Evolutionary conservation across 2,329 filamentous ascomycete genomes (phyloP), one percentile per base, ranked within the genome.

Genomic region (Pseudocercospora pini-densiflorae): DNA sequence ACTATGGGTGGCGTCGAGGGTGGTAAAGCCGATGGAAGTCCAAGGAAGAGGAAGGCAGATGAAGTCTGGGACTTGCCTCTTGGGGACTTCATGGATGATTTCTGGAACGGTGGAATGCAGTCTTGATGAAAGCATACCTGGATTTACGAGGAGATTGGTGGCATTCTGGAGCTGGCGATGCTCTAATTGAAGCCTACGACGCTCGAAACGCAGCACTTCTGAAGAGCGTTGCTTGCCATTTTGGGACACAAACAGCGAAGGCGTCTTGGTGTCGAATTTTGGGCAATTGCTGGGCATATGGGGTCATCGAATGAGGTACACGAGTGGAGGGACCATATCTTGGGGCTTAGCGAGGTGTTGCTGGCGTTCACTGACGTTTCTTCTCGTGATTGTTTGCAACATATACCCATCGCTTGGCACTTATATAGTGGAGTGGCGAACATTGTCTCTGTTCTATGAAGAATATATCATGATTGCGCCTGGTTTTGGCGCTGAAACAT

Each of bases 31-130:
- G 49, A 29, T 27, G 58, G 23, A 29, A 62, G 62, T 24, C 59
- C 64, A 59, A 68, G 59, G 60, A 72, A 70, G 63, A 70, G 70
- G 57, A 70, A 70, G 61, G 68, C 68, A 8, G 63, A 67, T 40
- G 68, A 70, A 19, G 54, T 54, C 16, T 66, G 67, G 67, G 63
- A 61, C 21, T 23, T 59, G 16, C 69, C 69, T 9, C 61, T 71
- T 5, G 45, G 45, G 21, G 69, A 71, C 31, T 58, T 62, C 29
- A 61, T 61, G 62, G 62, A 67, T 31, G 58, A 58, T 43, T 58
- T 58, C 55, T 58, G 55, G 55, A 58, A 58, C 19, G 55, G 51
- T 19, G 51, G 23, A 31, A 19, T 31, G 23, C 51, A 55, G 16
- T 16, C 51, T 31, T 55, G 51, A 55, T n/a, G 23, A 16, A n/a